Conservation (phyloP, 768 basidiomycete species). For the Trametes maxima region DNA sequence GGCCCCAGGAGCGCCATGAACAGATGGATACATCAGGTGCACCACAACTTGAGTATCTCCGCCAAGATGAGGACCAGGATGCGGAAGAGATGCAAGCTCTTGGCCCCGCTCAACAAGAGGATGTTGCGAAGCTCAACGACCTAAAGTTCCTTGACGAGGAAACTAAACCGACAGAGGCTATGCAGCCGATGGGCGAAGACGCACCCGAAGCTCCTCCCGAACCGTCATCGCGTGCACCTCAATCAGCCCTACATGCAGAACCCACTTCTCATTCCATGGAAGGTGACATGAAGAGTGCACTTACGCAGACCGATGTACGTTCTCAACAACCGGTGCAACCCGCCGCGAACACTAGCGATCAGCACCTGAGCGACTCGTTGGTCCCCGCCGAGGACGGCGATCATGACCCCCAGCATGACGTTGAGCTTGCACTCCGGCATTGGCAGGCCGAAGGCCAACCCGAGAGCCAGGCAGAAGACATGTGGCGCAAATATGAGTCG, state of each 20-base stretch:
- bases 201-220: neutral
- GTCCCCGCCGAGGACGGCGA: slow-evolving; percentile 21
- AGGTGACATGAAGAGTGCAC: slow-evolving; percentile 22
- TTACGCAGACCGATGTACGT: slow-evolving; percentile 24
- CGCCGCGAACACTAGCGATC: neutral
- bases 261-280: neutral
- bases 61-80: slow-evolving; percentile 54
- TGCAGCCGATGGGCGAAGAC: slow-evolving; percentile 12
- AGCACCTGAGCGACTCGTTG: neutral
- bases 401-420: slow-evolving; percentile 32
- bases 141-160: slow-evolving; percentile 75
- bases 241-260: slow-evolving; percentile 13
- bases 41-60: slow-evolving; percentile 75
- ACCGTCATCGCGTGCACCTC: neutral
- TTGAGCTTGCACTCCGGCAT: slow-evolving; percentile 56
- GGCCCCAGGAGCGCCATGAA: slow-evolving; percentile 32
- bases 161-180: neutral
- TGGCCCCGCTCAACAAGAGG: slow-evolving; percentile 83
- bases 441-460: slow-evolving; percentile 68
- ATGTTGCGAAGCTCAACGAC: slow-evolving; percentile 79
- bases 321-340: slow-evolving; percentile 8
- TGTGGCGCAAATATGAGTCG: slow-evolving; percentile 93
- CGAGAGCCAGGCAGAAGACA: slow-evolving; percentile 57
- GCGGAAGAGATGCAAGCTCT: slow-evolving; percentile 85
- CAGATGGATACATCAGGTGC: slow-evolving; percentile 41